Percentiles rank a stretch among this genome's conserved stretches.
Evolutionary conservation across 176 grass and related monocot genomes (phyloP).

Genomic region (Rhynchospora pubera): DNA sequence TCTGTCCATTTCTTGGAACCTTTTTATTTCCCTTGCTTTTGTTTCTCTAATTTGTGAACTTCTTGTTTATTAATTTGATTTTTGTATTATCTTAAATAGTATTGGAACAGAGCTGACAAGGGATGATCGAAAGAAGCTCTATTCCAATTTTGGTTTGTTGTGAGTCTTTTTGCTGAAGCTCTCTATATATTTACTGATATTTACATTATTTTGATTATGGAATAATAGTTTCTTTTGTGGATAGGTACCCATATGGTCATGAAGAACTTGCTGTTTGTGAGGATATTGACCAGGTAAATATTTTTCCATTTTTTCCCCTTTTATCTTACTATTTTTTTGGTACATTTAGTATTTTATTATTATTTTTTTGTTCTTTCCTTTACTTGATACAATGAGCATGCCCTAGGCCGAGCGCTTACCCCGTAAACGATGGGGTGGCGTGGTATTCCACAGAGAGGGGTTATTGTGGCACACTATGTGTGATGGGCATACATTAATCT

Average conservation of each 20-base stretch:
- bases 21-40: constrained; percentile 20
- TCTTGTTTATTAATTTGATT: constrained; percentile 16
- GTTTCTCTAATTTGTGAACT: neutral
- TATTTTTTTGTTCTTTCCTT: constrained; percentile 5
- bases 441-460: constrained; percentile 50
- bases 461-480: constrained; percentile 70
- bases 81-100: constrained; percentile 35
- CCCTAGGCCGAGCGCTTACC: constrained; percentile 44
- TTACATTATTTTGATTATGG: constrained; percentile 18
- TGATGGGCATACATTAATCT: constrained; percentile 71
- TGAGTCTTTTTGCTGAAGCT: constrained; percentile 29
- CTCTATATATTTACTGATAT: constrained; percentile 20
- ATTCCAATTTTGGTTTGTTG: constrained; percentile 97
- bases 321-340: neutral
- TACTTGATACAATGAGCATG: neutral
- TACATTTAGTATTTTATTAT: neutral
- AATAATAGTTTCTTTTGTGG: neutral
- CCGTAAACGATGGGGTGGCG: constrained; percentile 38
- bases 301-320: neutral
- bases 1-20: neutral
- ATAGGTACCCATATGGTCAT: constrained; percentile 91
- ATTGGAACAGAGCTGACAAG: constrained; percentile 97
- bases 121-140: constrained; percentile 89
- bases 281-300: constrained; percentile 87
- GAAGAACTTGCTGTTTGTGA: constrained; percentile 97